Base-by-base conservation (phyloP, 805 yeast species). In the Metschnikowia baotianmanensis region DNA sequence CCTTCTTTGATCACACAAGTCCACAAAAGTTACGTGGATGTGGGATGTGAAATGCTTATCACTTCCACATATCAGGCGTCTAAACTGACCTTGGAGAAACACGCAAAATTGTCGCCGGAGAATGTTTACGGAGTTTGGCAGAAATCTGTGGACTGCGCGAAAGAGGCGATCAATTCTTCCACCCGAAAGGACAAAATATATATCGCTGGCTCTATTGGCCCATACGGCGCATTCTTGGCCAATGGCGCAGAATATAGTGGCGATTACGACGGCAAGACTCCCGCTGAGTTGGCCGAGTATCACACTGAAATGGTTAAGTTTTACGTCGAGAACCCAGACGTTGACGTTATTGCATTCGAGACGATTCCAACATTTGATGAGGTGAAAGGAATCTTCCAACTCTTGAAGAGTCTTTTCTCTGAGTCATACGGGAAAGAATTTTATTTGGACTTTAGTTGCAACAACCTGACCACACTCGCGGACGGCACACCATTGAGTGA, bases 191-290 rank as follows among this genome's bases (percentile, higher is more conserved):
- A 45, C 16, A 41, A 50, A 13, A 47, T 55, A 7, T 52, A 42
- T 33, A 68, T 81, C 5, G 77, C 77, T 1, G 95, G 86, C 0
- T 77, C 86, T 6, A 61, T 85, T 26, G 96, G 95, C 0, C 87
- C 95, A 0, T 86, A 77, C 56, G 95, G 90, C 1, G 85, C 90
- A 0, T 78, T 63, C 48, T 55, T 83, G 26, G 78, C 83, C 21
- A 71, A 78, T 47, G 88, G 89, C 0, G 71, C 83, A 0, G 96
- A 86, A 53, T 86, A 82, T 51, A 77, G 82, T 3, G 95, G 95
- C 1, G 70, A 79, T 36, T 85, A 84, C 56, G 71, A 69, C 9
- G 65, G 58, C 19, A 64, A 59, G 6, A 55, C 62, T 2, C 56
- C 58, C 8, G 63, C 61, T 12, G 66, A 65, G 32, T 52, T 85